Base-by-base conservation (phyloP, 139 green algal species). In the Coelastrella sp. region DNA sequence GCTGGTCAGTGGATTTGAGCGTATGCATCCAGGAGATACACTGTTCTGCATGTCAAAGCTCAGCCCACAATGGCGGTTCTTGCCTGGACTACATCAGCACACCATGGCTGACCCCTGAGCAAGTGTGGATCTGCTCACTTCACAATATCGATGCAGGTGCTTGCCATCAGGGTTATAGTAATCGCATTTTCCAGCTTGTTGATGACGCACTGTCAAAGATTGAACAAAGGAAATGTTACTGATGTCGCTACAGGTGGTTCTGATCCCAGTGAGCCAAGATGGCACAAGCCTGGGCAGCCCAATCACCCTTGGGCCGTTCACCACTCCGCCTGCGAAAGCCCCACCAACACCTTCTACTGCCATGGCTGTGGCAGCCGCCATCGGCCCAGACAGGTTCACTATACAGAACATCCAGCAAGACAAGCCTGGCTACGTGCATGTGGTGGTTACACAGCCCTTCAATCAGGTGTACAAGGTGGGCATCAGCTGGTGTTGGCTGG, bases 361-460 rank as follows among this genome's bases (percentile, higher is more conserved):
- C 32, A 82, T 92, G 6, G 64, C 47, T 13, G 54, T 88, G n/a
- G 47, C 32, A 59, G 54, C 81, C 1, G 8, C 74, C 20, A 60
- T 93, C 1, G 87, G 91, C 0, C n/a, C 91, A 8, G 91, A 86
- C 73, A 68, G 88, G 16, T 94, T 94, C 66, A 60, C 17, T 3
- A n/a, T 95, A 13, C 54, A 47, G 4, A 73, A 73, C 5, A 58
- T 95, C 10, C 81, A 90, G 71, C 89, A 93, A 56, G 89, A 95
- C 91, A 91, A 79, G 23, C 84, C 86, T 7, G 93, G 91, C 19
- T 65, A 92, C 2, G 61, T 73, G 4, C 91, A 92, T 65, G 73
- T 94, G 0, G 73, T 95, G 20, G 89, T 94, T 2, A 89, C 89
- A 7, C 22, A 54, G 57, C 93, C 91, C 56, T 47, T 17, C 14